Evolutionary conservation across 2,329 filamentous ascomycete genomes (phyloP).

Genomic region (Cladosporium sp.): DNA sequence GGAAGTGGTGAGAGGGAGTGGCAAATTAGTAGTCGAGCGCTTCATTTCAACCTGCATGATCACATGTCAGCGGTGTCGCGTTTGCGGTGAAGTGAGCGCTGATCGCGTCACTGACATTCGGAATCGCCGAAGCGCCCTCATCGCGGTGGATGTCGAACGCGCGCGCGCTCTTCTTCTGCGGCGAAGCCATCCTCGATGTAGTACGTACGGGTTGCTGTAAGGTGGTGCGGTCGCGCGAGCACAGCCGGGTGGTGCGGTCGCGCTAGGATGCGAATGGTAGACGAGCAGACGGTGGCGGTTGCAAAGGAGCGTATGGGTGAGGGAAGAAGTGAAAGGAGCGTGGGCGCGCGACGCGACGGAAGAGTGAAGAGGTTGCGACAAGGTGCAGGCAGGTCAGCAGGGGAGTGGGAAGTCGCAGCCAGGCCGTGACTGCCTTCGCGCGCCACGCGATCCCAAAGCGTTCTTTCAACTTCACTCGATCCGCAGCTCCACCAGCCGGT

Average conservation of each 20-base stretch:
- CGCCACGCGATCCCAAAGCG: not conserved
- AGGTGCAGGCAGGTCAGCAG: not conserved
- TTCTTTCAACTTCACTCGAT: not conserved
- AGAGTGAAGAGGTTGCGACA: not conserved
- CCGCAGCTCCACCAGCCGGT: not conserved
- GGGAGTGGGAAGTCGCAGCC: not conserved
- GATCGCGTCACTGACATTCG: not conserved
- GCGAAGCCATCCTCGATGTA: not conserved
- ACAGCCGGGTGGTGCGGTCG: too few relatives aligned
- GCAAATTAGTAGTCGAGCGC: conserved; percentile 15
- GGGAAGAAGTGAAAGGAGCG: not conserved
- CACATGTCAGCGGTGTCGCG: conserved; percentile 7
- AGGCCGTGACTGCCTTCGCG: not conserved
- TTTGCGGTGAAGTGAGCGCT: not conserved
- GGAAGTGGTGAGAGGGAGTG: conserved; percentile 32
- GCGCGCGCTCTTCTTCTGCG: conserved; percentile 4
- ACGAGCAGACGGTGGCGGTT: not conserved
- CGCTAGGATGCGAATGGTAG: not conserved
- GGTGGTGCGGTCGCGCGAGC: too few relatives aligned
- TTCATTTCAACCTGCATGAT: conserved; percentile 16
- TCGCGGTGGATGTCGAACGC: conserved; percentile 8
- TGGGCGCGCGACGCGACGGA: not conserved
- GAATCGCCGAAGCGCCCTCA: not conserved
- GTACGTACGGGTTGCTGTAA: not conserved
- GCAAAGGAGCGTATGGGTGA: conserved; percentile 1